These are phyloP conservation scores for Hemileccinum impolitum DNA, from an alignment of 768 basidiomycete species.

Conservation along the genomic window DNA sequence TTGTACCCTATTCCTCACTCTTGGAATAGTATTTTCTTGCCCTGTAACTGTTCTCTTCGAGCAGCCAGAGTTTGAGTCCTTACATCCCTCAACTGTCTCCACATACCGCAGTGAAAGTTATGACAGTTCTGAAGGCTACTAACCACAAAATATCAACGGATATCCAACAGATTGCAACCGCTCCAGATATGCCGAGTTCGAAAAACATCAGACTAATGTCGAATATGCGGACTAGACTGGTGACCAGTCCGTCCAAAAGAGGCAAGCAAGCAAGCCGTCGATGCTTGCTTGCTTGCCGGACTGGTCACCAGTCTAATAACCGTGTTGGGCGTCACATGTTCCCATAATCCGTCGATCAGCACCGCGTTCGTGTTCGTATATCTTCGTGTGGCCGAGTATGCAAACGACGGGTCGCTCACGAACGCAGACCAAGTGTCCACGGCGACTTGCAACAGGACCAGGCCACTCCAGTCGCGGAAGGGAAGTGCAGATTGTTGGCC, in stretches of 20 bases:
- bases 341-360: slow-evolving; percentile 1
- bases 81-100: too few species aligned
- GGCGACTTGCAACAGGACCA: slow-evolving; percentile 41
- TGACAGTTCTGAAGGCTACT: too few species aligned
- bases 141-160: neutral
- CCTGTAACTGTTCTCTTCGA: too few species aligned
- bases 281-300: too few species aligned
- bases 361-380: slow-evolving; percentile 26
- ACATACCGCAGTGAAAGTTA: too few species aligned
- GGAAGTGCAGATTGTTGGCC: slow-evolving; percentile 38
- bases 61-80: too few species aligned
- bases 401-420: slow-evolving; percentile 43
- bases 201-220: slow-evolving; percentile 3
- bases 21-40: too few species aligned
- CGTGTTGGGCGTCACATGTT: neutral
- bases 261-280: too few species aligned
- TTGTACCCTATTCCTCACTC: too few species aligned
- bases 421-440: slow-evolving; percentile 48
- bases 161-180: slow-evolving; percentile 8
- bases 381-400: slow-evolving; percentile 41
- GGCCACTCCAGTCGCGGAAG: slow-evolving; percentile 46
- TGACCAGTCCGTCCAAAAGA: too few species aligned
- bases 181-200: slow-evolving; percentile 5
- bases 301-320: too few species aligned
- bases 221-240: neutral